These are phyloP conservation scores for Ceratobasidium sp. DNA, from an alignment of 1,284 basidiomycete species.

Conservation along the genomic window DNA sequence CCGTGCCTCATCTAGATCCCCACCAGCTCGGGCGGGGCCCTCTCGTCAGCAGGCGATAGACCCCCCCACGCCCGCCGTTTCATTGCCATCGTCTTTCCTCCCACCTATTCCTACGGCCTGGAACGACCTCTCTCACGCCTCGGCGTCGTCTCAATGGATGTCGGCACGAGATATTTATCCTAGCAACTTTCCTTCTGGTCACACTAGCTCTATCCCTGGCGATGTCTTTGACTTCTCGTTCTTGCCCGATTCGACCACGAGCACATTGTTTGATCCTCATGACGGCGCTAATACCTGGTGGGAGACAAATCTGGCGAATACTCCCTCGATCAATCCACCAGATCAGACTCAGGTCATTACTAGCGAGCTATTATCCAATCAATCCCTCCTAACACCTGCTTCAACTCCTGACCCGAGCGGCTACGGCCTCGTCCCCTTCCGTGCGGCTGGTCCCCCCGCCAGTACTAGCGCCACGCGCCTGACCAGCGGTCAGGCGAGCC, in stretches of 20 bases:
- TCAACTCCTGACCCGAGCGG: background rate
- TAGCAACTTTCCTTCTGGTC: too few species aligned
- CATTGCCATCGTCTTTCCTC: too few species aligned
- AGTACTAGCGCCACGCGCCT: background rate
- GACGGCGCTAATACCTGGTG: background rate
- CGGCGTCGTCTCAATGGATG: too few species aligned
- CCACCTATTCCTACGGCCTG: background rate
- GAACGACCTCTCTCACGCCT: too few species aligned
- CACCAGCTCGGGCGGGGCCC: background rate
- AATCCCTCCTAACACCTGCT: background rate
- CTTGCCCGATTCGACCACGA: background rate
- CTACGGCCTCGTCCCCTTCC: background rate
- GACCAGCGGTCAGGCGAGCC: slow-evolving; percentile 39
- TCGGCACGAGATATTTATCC: too few species aligned
- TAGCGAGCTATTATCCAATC: background rate
- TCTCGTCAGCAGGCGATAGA: background rate
- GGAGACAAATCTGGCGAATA: background rate
- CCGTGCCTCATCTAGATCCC: background rate
- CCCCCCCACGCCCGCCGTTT: background rate
- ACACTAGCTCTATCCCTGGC: background rate
- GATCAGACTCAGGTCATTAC: background rate
- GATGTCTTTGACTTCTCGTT: slow-evolving; percentile 30
- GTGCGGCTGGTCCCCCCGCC: background rate
- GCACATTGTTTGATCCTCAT: background rate
- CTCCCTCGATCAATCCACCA: background rate